Conservation (phyloP, 1,139 yeast species). For the Geotrichum macrosporum region DNA sequence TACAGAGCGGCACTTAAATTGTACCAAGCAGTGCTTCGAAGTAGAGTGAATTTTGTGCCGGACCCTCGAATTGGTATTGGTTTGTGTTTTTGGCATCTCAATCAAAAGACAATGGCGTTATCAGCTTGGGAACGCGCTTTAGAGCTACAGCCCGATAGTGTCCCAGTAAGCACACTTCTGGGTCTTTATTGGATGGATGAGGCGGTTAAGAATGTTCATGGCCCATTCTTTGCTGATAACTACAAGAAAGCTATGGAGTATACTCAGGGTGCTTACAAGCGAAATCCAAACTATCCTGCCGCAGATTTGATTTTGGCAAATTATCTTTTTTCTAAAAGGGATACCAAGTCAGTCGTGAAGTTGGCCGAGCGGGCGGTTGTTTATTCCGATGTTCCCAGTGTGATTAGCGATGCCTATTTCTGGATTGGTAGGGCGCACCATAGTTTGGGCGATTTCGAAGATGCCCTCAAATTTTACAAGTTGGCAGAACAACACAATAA, state of each 20-base stretch:
- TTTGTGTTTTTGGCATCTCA: conserved; percentile 84
- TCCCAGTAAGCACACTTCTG: conserved; percentile 62
- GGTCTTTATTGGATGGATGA: conserved; percentile 64
- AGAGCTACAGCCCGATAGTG: conserved; percentile 58
- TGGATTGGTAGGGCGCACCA: conserved; percentile 84
- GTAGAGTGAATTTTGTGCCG: conserved; percentile 69
- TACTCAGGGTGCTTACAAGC: conserved; percentile 40
- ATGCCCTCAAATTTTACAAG: conserved; percentile 68
- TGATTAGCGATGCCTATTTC: conserved; percentile 72
- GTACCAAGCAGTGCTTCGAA: conserved; percentile 74
- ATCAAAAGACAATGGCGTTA: conserved; percentile 71
- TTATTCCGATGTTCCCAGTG: conserved; percentile 40
- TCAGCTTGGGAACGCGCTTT: conserved; percentile 79
- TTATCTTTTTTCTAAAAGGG: conserved; percentile 58
- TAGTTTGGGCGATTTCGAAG: conserved; percentile 52
- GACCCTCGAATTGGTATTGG: conserved; percentile 97
- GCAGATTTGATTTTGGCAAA: conserved; percentile 47
- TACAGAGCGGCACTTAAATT: conserved; percentile 69
- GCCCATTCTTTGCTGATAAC: conserved; percentile 33
- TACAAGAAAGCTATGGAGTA: conserved; percentile 38
- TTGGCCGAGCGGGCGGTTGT: conserved; percentile 52
- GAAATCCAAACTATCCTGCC: conserved; percentile 40
- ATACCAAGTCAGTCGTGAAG: conserved; percentile 54
- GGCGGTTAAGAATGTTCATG: conserved; percentile 22
- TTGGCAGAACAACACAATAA: conserved; percentile 47